Conservation (phyloP, 805 yeast species). For the Metschnikowia koreensis region DNA sequence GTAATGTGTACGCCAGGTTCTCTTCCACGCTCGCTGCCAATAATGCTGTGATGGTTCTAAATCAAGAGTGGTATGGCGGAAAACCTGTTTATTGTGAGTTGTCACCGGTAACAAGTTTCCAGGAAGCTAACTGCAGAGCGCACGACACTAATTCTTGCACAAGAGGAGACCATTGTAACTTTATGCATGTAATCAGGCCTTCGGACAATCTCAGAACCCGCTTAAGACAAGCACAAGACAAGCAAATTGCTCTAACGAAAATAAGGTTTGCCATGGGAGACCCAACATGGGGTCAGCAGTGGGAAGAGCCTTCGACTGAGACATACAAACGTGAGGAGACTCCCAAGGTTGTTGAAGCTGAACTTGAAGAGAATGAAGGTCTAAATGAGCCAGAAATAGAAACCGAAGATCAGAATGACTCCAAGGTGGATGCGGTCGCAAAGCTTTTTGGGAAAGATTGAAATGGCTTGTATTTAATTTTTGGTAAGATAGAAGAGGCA, state of each 20-base stretch:
- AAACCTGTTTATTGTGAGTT: constrained; percentile 78
- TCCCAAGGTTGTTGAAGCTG: neutral
- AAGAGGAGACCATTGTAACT: constrained; percentile 84
- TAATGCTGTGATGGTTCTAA: constrained; percentile 58
- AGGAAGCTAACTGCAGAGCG: constrained; percentile 74
- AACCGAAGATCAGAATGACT: neutral
- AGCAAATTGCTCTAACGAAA: constrained; percentile 19
- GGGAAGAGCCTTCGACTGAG: constrained; percentile 17
- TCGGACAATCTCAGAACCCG: constrained; percentile 39
- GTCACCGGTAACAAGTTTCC: constrained; percentile 68
- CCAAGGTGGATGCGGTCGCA: constrained; percentile 18
- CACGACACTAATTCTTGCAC: constrained; percentile 62
- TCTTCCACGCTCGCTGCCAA: constrained; percentile 54
- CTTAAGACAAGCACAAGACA: constrained; percentile 41
- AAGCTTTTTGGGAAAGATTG: constrained; percentile 11
- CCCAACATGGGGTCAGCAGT: constrained; percentile 17
- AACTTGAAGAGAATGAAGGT: neutral
- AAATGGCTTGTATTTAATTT: neutral
- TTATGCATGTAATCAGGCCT: constrained; percentile 74
- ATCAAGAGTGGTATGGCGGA: constrained; percentile 77
- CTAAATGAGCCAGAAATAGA: neutral
- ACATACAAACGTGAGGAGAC: constrained; percentile 5
- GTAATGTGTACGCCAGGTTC: constrained; percentile 78
- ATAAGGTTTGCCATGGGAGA: constrained; percentile 15
- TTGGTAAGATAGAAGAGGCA: neutral